Conservation (phyloP, 2,329 filamentous ascomycete species). For the Pyrenophora seminiperda region DNA sequence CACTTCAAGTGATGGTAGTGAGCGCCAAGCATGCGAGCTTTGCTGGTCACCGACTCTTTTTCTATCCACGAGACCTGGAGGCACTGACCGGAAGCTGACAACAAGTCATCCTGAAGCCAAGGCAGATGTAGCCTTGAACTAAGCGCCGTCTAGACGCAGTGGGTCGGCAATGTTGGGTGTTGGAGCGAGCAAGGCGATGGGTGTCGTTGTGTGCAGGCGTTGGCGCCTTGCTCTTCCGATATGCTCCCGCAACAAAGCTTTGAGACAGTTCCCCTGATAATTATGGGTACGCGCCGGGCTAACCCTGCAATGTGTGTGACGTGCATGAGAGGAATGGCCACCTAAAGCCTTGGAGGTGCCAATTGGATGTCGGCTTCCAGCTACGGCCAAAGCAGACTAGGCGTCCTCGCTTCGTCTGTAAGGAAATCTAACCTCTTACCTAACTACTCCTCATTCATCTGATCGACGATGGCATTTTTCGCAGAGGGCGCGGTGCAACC, state of each 20-base stretch:
- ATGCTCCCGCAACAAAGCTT: neutral
- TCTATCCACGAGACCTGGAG: neutral
- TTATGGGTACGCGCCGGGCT: slow-evolving; percentile 14
- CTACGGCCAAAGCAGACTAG: slow-evolving; percentile 9
- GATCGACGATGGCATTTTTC: slow-evolving; percentile 6
- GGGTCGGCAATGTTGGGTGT: no score
- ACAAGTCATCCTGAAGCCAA: neutral
- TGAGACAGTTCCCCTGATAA: slow-evolving; percentile 3
- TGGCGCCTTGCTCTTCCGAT: neutral
- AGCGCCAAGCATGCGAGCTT: neutral
- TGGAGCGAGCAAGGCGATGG: no score
- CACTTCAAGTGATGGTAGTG: neutral
- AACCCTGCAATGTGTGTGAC: slow-evolving; percentile 18
- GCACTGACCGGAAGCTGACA: slow-evolving; percentile 3
- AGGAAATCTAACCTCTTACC: slow-evolving; percentile 11
- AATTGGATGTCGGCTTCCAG: slow-evolving; percentile 5
- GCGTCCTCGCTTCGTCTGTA: slow-evolving; percentile 5
- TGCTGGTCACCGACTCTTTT: slow-evolving; percentile 5
- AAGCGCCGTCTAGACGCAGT: no score
- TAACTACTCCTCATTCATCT: slow-evolving; percentile 1
- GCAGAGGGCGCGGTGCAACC: neutral
- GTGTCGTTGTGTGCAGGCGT: neutral
- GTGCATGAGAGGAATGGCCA: slow-evolving; percentile 18
- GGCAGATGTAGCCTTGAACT: no score
- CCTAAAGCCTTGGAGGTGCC: neutral